These are phyloP conservation scores for Monilinia vaccinii-corymbosi DNA, from an alignment of 2,329 filamentous ascomycete species.

Conservation along the genomic window DNA sequence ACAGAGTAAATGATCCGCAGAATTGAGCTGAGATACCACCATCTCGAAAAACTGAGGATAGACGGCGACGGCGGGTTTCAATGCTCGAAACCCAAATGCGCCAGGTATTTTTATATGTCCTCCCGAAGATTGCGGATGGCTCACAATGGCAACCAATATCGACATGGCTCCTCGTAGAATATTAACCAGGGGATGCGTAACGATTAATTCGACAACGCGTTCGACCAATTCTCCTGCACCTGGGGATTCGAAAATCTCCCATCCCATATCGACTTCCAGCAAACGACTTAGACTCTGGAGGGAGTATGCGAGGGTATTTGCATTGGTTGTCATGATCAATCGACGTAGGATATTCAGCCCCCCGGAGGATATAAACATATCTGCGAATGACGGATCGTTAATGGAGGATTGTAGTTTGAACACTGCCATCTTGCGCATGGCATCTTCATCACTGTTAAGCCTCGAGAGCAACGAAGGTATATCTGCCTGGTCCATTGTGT, in stretches of 20 bases:
- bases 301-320: slow-evolving; percentile 93
- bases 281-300: slow-evolving; percentile 80
- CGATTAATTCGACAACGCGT: slow-evolving; percentile 81
- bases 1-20: slow-evolving; percentile 89
- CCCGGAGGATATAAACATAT: slow-evolving; percentile 87
- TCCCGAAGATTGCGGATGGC: slow-evolving; percentile 59
- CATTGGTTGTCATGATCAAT: slow-evolving; percentile 74
- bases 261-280: slow-evolving; percentile 94
- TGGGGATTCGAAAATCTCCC: slow-evolving; percentile 70
- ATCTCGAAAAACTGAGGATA: slow-evolving; percentile 93
- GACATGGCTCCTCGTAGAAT: slow-evolving; percentile 95
- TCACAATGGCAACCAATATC: slow-evolving; percentile 86
- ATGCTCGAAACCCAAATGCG: slow-evolving; percentile 76
- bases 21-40: slow-evolving; percentile 83
- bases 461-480: slow-evolving; percentile 56
- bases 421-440: slow-evolving; percentile 93
- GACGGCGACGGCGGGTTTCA: slow-evolving; percentile 84
- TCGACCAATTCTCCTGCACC: slow-evolving; percentile 58
- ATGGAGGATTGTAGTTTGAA: slow-evolving; percentile 96
- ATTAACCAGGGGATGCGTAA: slow-evolving; percentile 92
- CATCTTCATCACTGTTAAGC: slow-evolving; percentile 68
- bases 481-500: slow-evolving; percentile 52
- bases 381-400: slow-evolving; percentile 91
- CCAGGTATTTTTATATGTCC: slow-evolving; percentile 41
- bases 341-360: slow-evolving; percentile 74